phyloP scores from a whole-genome alignment of 345 rosid species.

The Anastatica hierochuntica region DNA sequence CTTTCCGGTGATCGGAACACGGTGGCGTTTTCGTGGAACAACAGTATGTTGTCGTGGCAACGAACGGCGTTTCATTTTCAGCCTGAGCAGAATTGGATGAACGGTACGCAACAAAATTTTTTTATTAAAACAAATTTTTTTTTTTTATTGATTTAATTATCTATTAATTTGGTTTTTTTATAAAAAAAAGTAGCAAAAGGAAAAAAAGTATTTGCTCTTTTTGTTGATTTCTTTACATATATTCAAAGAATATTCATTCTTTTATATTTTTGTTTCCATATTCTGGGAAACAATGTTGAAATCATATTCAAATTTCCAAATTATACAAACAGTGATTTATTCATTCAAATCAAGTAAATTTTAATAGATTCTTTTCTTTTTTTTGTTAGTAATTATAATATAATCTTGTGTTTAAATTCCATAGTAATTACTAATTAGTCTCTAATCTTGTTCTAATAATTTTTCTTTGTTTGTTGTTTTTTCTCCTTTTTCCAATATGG shows the following conservation, averaged over 20 bases:
- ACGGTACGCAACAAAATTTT: constrained; percentile 55
- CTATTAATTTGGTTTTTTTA: constrained; percentile 5
- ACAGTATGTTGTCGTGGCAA: constrained; percentile 82
- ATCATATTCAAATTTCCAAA: neutral
- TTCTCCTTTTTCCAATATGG: neutral
- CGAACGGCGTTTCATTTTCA: constrained; percentile 84
- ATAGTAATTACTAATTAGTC: neutral
- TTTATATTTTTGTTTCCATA: constrained; percentile 1
- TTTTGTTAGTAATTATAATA: no score
- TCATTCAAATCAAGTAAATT: neutral
- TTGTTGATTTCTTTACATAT: neutral
- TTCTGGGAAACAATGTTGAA: neutral
- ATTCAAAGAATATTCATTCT: constrained; percentile 19
- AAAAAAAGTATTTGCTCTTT: neutral
- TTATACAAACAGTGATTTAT: neutral
- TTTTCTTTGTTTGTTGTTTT: no score
- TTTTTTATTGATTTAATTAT: neutral
- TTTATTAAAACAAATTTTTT: neutral
- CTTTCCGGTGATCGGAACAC: constrained; percentile 13
- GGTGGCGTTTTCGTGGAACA: constrained; percentile 54
- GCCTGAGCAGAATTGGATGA: constrained; percentile 89
- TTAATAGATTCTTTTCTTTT: neutral
- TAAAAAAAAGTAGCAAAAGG: neutral
- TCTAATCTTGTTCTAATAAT: neutral
- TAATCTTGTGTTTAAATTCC: neutral